Evolutionary conservation across 2,329 filamentous ascomycete genomes (phyloP).

Genomic region (Cordyceps sp.): DNA sequence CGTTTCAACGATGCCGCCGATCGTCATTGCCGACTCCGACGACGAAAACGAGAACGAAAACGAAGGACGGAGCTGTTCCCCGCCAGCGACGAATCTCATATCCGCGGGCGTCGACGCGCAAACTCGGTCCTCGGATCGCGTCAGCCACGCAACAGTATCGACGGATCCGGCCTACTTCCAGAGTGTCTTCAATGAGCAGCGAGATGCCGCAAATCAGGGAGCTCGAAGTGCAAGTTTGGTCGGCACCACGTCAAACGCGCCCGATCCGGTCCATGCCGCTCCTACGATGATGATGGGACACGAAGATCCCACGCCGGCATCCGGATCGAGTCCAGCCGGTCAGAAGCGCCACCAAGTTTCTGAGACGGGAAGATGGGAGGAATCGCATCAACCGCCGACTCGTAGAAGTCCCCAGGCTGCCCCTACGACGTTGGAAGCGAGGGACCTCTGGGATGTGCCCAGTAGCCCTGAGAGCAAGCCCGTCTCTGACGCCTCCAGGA

Average conservation of each 20-base stretch:
- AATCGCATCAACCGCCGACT: too few species aligned
- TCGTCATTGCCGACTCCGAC: conserved; percentile 22
- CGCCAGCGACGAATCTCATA: conserved; percentile 1
- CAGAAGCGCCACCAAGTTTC: too few species aligned
- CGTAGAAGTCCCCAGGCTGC: too few species aligned
- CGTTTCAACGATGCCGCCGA: conserved; percentile 8
- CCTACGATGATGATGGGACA: too few species aligned
- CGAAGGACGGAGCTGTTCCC: too few species aligned
- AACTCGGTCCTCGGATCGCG: conserved; percentile 9
- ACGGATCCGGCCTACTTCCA: conserved; percentile 32
- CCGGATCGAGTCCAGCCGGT: too few species aligned
- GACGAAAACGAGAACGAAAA: conserved; percentile 12
- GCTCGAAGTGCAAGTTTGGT: conserved; percentile 1
- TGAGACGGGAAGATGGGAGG: too few species aligned
- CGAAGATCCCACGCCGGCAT: too few species aligned
- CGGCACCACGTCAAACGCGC: too few species aligned
- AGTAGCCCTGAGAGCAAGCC: conserved; percentile 18
- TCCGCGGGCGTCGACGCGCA: conserved; percentile 1
- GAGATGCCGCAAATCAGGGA: conserved; percentile 11
- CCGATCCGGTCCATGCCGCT: too few species aligned
- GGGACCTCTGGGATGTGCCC: conserved; percentile 27
- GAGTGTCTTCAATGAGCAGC: conserved; percentile 28
- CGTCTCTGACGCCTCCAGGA: neutral
- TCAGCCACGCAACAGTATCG: conserved; percentile 19
- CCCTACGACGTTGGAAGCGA: neutral